Conservation (phyloP, 2,329 filamentous ascomycete species). For the Monilinia polystroma region DNA sequence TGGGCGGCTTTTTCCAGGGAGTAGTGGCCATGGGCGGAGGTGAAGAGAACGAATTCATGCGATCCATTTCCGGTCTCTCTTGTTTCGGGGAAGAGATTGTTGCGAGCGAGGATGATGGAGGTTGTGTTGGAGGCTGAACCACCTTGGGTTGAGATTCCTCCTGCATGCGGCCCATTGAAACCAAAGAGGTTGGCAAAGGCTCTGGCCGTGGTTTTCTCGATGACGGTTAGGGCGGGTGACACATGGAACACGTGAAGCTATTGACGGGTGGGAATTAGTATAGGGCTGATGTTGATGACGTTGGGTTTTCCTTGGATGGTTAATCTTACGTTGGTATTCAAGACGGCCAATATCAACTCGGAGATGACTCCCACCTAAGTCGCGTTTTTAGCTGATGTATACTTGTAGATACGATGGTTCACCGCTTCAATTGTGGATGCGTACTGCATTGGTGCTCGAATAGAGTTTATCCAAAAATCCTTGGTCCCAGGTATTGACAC, state of each 20-base stretch:
- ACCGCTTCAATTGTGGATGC: conserved; percentile 19
- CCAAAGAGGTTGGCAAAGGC: conserved; percentile 76
- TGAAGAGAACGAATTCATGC: conserved; percentile 77
- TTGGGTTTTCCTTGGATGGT: background rate
- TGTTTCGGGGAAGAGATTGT: conserved; percentile 76
- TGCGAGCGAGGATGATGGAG: conserved; percentile 83
- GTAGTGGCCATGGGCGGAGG: conserved; percentile 88
- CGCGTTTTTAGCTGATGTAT: conserved; percentile 8
- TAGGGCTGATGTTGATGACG: background rate
- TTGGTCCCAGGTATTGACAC: conserved; percentile 98
- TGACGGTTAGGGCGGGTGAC: conserved; percentile 80
- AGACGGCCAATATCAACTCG: conserved; percentile 76
- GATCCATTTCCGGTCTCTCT: conserved; percentile 69
- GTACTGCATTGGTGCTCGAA: conserved; percentile 77
- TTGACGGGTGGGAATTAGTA: conserved; percentile 25
- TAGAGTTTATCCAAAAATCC: conserved; percentile 97
- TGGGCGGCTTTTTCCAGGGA: conserved; percentile 93
- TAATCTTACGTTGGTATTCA: conserved; percentile 80
- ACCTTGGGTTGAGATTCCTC: conserved; percentile 71
- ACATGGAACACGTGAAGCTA: conserved; percentile 89
- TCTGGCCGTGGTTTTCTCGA: conserved; percentile 80
- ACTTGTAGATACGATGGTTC: background rate
- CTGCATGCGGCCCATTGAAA: conserved; percentile 64
- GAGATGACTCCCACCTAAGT: conserved; percentile 73
- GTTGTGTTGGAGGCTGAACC: conserved; percentile 83